Percentiles rank a stretch among this genome's conserved stretches.
These are phyloP conservation scores for Ophiostoma novo-ulmi DNA, from an alignment of 2,329 filamentous ascomycete species.

Conservation along the genomic window DNA sequence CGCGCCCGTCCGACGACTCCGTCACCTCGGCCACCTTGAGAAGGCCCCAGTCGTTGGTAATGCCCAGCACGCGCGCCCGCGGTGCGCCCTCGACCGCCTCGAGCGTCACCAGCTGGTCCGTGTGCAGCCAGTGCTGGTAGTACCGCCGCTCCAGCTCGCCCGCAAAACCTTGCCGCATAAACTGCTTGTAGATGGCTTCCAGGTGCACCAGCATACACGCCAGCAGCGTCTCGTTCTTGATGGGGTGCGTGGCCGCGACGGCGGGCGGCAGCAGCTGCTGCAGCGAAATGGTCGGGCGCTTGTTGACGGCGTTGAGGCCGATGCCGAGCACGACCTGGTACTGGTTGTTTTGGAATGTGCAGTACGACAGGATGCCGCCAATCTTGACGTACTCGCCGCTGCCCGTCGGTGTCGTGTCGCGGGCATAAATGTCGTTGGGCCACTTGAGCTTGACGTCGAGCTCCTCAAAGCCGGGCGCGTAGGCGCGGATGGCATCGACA, in stretches of 20 bases:
- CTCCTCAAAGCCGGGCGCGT: constrained; percentile 67
- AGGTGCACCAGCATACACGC: constrained; percentile 74
- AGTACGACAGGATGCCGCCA: constrained; percentile 87
- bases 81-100: constrained; percentile 69
- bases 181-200: constrained; percentile 70
- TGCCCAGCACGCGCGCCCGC: constrained; percentile 73
- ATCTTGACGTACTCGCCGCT: constrained; percentile 68
- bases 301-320: constrained; percentile 81
- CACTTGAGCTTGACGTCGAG: constrained; percentile 87
- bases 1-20: constrained; percentile 4
- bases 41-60: constrained; percentile 88
- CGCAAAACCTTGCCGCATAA: constrained; percentile 71
- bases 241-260: constrained; percentile 42
- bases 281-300: constrained; percentile 79
- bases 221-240: constrained; percentile 73
- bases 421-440: constrained; percentile 90
- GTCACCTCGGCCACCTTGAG: constrained; percentile 78
- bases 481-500: constrained; percentile 74
- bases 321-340: constrained; percentile 85
- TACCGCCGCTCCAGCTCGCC: constrained; percentile 67
- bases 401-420: constrained; percentile 48
- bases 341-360: constrained; percentile 66
- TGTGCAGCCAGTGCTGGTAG: constrained; percentile 82
- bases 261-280: constrained; percentile 60
- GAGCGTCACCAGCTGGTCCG: constrained; percentile 63